phyloP scores from a whole-genome alignment of 1,284 basidiomycete species.

The Serendipita sp. region DNA sequence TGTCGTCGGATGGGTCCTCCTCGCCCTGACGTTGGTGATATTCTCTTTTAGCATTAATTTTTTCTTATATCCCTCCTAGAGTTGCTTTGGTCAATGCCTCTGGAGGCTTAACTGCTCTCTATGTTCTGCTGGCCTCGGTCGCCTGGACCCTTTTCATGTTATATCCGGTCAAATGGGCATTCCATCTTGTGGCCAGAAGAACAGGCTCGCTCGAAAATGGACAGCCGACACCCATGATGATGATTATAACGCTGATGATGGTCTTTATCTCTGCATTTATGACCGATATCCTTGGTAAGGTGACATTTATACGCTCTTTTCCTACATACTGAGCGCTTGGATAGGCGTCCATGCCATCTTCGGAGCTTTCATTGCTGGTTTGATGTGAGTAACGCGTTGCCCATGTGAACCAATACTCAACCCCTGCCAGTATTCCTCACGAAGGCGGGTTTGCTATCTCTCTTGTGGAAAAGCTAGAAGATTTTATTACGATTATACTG shows the following conservation, averaged over 20 bases:
- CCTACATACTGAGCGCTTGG: constrained; percentile 14
- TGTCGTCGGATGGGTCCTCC: constrained; percentile 29
- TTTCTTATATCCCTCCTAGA: constrained; percentile 46
- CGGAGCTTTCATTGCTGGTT: constrained; percentile 53
- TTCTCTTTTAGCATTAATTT: not conserved
- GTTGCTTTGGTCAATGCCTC: constrained; percentile 56
- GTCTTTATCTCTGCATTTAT: constrained; percentile 54
- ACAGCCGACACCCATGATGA: constrained; percentile 59
- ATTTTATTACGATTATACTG: constrained; percentile 44
- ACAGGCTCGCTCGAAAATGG: constrained; percentile 72
- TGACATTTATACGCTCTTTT: constrained; percentile 10
- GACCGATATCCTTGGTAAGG: constrained; percentile 65
- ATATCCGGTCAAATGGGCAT: constrained; percentile 48
- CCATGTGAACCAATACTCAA: constrained; percentile 14
- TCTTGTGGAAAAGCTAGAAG: constrained; percentile 53
- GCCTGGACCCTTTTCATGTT: constrained; percentile 74
- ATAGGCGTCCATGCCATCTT: constrained; percentile 71
- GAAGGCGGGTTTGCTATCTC: constrained; percentile 47
- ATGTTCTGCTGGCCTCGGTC: constrained; percentile 56
- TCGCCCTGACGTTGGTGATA: not conserved
- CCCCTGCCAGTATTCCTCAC: constrained; percentile 37
- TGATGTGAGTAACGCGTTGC: constrained; percentile 25
- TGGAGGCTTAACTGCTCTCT: constrained; percentile 41
- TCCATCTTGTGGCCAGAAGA: constrained; percentile 59
- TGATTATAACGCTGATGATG: constrained; percentile 52